Evolutionary conservation across 495 filamentous ascomycete genomes (phyloP).

Genomic region (Trichoderma asperelloides): DNA sequence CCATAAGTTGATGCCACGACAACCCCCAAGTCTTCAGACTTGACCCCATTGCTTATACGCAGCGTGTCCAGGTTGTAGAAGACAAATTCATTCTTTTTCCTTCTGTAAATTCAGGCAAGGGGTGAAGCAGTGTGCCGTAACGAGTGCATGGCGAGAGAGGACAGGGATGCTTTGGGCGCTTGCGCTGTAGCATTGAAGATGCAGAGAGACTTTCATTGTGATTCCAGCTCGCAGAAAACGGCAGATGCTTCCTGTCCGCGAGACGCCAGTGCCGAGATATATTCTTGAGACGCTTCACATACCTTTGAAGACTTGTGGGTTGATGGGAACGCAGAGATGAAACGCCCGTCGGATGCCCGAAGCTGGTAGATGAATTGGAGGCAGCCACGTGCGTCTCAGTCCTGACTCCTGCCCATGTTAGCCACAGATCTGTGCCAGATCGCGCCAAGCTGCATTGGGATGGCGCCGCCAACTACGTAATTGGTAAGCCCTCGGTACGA

Average conservation of each 20-base stretch:
- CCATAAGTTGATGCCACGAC: not conserved
- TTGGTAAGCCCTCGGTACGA: not conserved
- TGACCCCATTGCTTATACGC: too few relatives aligned
- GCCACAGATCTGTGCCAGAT: constrained; percentile 4
- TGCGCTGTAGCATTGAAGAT: too few relatives aligned
- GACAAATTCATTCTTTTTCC: not conserved
- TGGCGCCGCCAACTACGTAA: not conserved
- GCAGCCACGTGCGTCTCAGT: not conserved
- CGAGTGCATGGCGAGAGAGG: too few relatives aligned
- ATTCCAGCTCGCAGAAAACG: too few relatives aligned
- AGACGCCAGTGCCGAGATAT: too few relatives aligned
- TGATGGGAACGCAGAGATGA: not conserved
- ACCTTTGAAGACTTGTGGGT: not conserved
- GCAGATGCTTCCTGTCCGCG: too few relatives aligned
- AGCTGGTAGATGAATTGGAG: not conserved
- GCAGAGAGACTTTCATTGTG: too few relatives aligned
- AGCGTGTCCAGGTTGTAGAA: not conserved
- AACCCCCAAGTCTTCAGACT: not conserved
- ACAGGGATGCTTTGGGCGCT: too few relatives aligned
- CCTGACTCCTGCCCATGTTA: not conserved
- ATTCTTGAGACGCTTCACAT: not conserved
- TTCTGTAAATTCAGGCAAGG: too few relatives aligned
- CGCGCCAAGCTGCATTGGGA: constrained; percentile 5
- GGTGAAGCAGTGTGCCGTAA: too few relatives aligned
- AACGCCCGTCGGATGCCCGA: not conserved